phyloP scores from a whole-genome alignment of 371 early-diverging fungal species.

The Capniomyces stellatus region DNA sequence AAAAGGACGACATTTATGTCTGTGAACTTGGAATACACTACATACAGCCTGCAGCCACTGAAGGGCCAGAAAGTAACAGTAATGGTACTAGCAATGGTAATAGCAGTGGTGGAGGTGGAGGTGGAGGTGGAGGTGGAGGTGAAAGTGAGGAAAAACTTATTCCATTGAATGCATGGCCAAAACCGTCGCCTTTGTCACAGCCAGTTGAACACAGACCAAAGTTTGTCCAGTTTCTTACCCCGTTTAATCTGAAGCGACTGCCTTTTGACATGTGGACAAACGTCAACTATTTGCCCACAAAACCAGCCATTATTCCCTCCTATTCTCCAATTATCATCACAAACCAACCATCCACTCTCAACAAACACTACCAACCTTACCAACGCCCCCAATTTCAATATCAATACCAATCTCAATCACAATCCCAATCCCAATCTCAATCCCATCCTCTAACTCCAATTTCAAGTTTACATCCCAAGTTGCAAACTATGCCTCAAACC shows the following conservation, averaged over 20 bases:
- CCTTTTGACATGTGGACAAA: not conserved
- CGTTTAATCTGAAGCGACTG: constrained; percentile 12
- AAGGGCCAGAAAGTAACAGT: too few relatives aligned
- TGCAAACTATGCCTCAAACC: too few relatives aligned
- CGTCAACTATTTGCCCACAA: not conserved
- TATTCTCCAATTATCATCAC: constrained; percentile 9
- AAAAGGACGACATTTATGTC: constrained; percentile 27
- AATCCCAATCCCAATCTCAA: constrained; percentile 5
- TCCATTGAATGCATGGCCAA: constrained; percentile 11
- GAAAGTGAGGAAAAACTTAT: constrained; percentile 7
- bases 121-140: too few relatives aligned
- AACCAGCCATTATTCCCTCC: not conserved
- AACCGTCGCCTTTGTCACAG: constrained; percentile 20
- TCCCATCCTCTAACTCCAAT: not conserved
- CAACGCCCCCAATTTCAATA: constrained; percentile 3
- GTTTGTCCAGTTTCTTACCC: constrained; percentile 13
- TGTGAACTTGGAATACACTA: constrained; percentile 20
- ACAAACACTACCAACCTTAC: not conserved
- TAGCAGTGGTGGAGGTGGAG: too few relatives aligned
- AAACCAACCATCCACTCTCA: not conserved
- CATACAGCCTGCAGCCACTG: too few relatives aligned
- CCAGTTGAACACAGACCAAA: constrained; percentile 14
- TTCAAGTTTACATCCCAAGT: too few relatives aligned
- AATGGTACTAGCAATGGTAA: constrained; percentile 1
- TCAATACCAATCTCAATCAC: constrained; percentile 8